Percentiles rank a stretch among this genome's conserved stretches.
Conservation (phyloP, 1,284 basidiomycete species). For the Chalciporus piperatoides region DNA sequence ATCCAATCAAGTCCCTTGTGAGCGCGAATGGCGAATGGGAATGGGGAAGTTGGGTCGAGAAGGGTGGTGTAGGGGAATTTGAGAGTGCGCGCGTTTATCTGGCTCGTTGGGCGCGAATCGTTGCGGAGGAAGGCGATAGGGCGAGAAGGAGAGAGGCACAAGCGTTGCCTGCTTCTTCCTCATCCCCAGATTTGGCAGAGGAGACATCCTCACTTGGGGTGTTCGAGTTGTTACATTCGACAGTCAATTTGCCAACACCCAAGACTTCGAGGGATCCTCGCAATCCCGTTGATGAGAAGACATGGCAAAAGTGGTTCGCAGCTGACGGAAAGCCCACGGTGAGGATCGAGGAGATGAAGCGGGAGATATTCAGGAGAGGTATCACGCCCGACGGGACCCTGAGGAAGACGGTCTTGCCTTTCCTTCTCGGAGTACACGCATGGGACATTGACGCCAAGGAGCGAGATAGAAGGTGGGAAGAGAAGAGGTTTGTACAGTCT, state of each 20-base stretch:
- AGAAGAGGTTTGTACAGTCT: constrained; percentile 53
- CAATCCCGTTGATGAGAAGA: constrained; percentile 67
- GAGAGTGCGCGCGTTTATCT: constrained; percentile 95
- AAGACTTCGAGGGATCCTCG: constrained; percentile 68
- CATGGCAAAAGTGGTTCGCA: constrained; percentile 72
- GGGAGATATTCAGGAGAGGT: constrained; percentile 76
- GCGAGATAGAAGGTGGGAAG: constrained; percentile 54
- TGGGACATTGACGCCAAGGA: constrained; percentile 67
- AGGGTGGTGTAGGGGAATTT: constrained; percentile 87
- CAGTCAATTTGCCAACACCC: constrained; percentile 72
- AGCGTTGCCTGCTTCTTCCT: constrained; percentile 46
- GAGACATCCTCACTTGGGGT: constrained; percentile 78
- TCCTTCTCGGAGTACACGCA: constrained; percentile 78
- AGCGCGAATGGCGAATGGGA: constrained; percentile 81
- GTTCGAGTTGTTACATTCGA: constrained; percentile 82
- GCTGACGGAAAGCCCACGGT: constrained; percentile 66
- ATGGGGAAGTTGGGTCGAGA: constrained; percentile 83
- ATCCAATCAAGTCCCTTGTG: constrained; percentile 84
- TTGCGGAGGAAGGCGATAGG: constrained; percentile 93
- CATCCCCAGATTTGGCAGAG: constrained; percentile 48
- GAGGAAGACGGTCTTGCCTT: constrained; percentile 83
- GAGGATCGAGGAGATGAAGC: constrained; percentile 62
- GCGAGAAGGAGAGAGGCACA: constrained; percentile 76
- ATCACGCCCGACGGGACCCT: constrained; percentile 50
- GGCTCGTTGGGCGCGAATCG: constrained; percentile 93